Conservation (phyloP, 2,329 filamentous ascomycete species). For the Phaeosphaeriaceae sp. region DNA sequence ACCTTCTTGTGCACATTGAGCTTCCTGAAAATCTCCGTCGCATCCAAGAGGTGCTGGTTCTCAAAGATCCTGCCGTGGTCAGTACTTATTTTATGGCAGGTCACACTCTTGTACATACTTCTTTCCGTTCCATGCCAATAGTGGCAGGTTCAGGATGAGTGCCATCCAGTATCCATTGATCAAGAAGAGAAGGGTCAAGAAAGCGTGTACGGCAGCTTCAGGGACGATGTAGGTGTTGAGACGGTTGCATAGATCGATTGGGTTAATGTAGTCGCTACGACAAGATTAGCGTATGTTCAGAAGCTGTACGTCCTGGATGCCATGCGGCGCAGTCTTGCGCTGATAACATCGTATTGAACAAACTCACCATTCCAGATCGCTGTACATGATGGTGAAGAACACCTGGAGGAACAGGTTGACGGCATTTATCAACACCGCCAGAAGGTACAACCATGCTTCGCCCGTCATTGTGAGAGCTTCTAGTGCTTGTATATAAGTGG, state of each 20-base stretch:
- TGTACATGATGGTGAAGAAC: conserved; percentile 99
- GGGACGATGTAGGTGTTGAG: conserved; percentile 99
- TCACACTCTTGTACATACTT: conserved; percentile 71
- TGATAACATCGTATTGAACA: background rate
- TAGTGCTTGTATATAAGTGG: conserved; percentile 32
- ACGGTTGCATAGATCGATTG: conserved; percentile 99
- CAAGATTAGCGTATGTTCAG: conserved; percentile 39
- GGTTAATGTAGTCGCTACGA: conserved; percentile 97
- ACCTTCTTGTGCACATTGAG: conserved; percentile 99
- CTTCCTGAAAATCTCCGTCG: conserved; percentile 99
- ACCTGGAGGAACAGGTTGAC: conserved; percentile 99
- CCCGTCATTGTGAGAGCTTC: conserved; percentile 76
- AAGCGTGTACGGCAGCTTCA: conserved; percentile 95
- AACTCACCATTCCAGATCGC: conserved; percentile 95
- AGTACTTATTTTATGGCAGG: conserved; percentile 25
- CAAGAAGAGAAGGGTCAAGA: conserved; percentile 93
- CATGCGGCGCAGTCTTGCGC: background rate
- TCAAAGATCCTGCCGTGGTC: conserved; percentile 79
- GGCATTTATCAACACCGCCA: conserved; percentile 98
- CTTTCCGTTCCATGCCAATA: conserved; percentile 93
- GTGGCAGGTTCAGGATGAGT: conserved; percentile 87
- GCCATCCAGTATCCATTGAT: conserved; percentile 99
- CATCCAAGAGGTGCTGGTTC: conserved; percentile 95
- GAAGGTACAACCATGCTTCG: conserved; percentile 97
- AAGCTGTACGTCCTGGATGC: background rate